Evolutionary conservation across 345 rosid species (phyloP), one percentile per base, ranked within the genome.

Genomic region (Isatis tinctoria): DNA sequence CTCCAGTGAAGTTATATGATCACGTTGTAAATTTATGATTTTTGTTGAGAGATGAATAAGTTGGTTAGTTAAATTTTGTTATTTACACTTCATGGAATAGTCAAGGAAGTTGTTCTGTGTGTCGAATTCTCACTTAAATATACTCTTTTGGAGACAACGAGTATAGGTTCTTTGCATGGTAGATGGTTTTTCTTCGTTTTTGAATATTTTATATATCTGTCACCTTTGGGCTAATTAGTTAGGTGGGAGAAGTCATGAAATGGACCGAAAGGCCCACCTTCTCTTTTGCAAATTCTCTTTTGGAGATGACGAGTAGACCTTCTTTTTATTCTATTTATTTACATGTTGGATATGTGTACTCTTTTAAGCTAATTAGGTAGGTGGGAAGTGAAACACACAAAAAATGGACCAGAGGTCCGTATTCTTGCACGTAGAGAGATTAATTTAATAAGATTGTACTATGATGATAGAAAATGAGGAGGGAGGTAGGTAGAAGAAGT

Each of bases 11-110:
- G 73, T 49, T 59, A 52, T 59, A 52, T 33, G 41, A 35, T 57
- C 59, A 77, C 61, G 64, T 56, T 77, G 80, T 77, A 77, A 77
- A 77, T 77, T 77, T 65, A 57, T 6, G 30, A 70, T 64, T 65
- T 54, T 71, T 52, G 16, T 53, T 65, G 63, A 59, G 72, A 45
- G 56, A 77, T 30, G 67, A 77, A 77, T 70, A 70, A 70, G 24
- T 62, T 76, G n/a, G 68, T 47, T 71, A 70, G 76, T 56, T 63
- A n/a, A 69, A 27, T 64, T 70, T 64, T 76, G 32, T 22, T 39
- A 36, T 18, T 28, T 26, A 65, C 26, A 65, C 24, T 58, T 67
- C 13, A 2, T 67, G 45, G 6, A 33, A 6, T 75, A 69, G 63
- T 16, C 63, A 22, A 69, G 12, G 30, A 24, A 49, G 74, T 60